These are phyloP conservation scores for Rhizopus sp. DNA, from an alignment of 371 early-diverging fungal species.

Conservation along the genomic window DNA sequence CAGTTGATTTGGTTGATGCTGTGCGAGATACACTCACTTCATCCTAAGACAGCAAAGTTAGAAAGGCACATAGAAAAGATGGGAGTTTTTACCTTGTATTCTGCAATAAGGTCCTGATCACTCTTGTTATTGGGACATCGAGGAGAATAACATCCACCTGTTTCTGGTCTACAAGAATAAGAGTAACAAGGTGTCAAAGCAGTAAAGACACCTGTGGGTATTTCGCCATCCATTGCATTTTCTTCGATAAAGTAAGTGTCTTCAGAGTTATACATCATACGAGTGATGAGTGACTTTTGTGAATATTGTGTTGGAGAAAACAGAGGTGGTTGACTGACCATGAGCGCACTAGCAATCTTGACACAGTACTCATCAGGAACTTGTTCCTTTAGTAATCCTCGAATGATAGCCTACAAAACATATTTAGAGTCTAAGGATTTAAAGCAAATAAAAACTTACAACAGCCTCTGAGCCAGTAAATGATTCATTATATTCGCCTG, in stretches of 20 bases:
- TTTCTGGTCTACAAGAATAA: constrained; percentile 18
- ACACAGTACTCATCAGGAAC: constrained; percentile 27
- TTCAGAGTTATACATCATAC: constrained; percentile 33
- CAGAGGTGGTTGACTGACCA: constrained; percentile 25
- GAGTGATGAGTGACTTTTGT: constrained; percentile 31
- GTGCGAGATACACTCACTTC: constrained; percentile 12
- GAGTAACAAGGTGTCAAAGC: constrained; percentile 31
- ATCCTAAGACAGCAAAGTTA: constrained; percentile 4
- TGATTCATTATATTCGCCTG: constrained; percentile 37
- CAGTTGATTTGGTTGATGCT: constrained; percentile 1
- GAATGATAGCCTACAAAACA: constrained; percentile 21
- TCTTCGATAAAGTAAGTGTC: constrained; percentile 38
- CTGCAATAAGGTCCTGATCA: constrained; percentile 15
- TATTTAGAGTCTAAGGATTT: neutral
- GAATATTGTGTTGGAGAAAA: constrained; percentile 37
- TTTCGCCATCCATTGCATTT: constrained; percentile 18
- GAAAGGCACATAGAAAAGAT: no score
- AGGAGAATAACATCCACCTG: constrained; percentile 30
- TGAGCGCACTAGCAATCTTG: constrained; percentile 25
- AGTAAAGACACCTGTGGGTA: constrained; percentile 28
- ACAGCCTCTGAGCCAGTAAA: constrained; percentile 40
- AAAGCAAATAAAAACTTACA: constrained; percentile 11
- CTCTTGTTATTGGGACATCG: constrained; percentile 25
- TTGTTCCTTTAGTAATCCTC: constrained; percentile 19
- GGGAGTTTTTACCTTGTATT: constrained; percentile 11